Evolutionary conservation across 2,329 filamentous ascomycete genomes (phyloP).

Genomic region (Aspergillus novofumigatus): DNA sequence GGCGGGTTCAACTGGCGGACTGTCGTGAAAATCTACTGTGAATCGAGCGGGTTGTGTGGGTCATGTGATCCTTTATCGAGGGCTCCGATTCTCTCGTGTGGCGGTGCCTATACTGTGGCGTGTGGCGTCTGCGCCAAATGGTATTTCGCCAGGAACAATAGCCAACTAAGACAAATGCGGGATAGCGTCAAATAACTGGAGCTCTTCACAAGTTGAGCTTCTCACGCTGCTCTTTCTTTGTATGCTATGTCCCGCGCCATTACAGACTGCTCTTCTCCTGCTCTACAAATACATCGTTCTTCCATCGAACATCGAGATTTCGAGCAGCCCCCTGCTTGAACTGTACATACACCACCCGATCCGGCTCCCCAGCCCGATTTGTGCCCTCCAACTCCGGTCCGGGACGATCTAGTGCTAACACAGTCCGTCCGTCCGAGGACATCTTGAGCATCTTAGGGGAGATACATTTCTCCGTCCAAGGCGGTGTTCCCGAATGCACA

Average conservation of each 20-base stretch:
- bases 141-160: background rate
- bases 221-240: too few species aligned
- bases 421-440: conserved; percentile 45
- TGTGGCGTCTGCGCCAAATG: background rate
- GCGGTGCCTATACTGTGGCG: background rate
- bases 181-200: background rate
- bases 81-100: conserved; percentile 13
- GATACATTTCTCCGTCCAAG: conserved; percentile 47
- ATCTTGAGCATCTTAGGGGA: conserved; percentile 39
- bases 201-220: background rate
- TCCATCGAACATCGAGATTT: conserved; percentile 50
- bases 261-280: conserved; percentile 31
- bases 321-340: conserved; percentile 56
- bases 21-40: conserved; percentile 24
- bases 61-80: conserved; percentile 41
- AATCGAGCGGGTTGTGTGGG: conserved; percentile 35
- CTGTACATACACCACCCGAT: conserved; percentile 54
- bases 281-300: conserved; percentile 45
- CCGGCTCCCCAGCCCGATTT: conserved; percentile 47
- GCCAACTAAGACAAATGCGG: background rate
- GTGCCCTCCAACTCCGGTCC: conserved; percentile 52
- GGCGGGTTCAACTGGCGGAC: conserved; percentile 25
- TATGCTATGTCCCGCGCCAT: too few species aligned
- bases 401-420: conserved; percentile 52
- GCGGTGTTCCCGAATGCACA: conserved; percentile 42